Evolutionary conservation across 2,329 filamentous ascomycete species (phyloP).

Genomic region (Alternaria rosae): DNA sequence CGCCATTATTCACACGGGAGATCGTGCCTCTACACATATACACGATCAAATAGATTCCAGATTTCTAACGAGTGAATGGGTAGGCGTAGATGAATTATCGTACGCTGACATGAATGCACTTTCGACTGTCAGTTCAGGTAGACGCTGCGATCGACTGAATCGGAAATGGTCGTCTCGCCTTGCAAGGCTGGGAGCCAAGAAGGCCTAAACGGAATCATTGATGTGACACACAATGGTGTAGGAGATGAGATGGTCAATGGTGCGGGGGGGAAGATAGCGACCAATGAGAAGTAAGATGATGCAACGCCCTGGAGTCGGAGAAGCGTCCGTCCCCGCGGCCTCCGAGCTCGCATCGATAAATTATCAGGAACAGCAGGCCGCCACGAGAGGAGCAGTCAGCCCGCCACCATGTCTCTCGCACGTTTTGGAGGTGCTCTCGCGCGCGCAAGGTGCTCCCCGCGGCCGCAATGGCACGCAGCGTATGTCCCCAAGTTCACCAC

Average conservation of each 20-base stretch:
- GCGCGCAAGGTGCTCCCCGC: conserved; percentile 40
- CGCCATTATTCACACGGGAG: neutral
- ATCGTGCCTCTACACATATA: neutral
- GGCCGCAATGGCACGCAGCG: conserved; percentile 45
- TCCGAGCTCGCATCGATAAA: conserved; percentile 39
- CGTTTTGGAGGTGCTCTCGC: conserved; percentile 44
- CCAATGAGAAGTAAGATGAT: neutral
- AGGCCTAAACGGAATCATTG: neutral
- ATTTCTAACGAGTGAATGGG: neutral
- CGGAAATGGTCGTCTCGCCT: neutral
- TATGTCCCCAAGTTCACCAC: conserved; percentile 20
- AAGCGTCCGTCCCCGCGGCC: conserved; percentile 22
- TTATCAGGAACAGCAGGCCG: conserved; percentile 19
- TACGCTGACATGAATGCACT: neutral
- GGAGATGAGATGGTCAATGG: neutral
- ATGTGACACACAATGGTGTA: neutral
- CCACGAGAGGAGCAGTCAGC: conserved; percentile 24
- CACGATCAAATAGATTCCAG: neutral
- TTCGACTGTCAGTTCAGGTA: neutral
- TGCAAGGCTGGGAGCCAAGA: neutral
- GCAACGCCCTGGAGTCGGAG: conserved; percentile 8
- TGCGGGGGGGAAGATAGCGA: neutral
- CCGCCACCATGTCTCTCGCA: conserved; percentile 45
- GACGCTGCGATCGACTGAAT: neutral
- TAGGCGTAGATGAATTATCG: neutral